phyloP scores from a whole-genome alignment of 2,329 filamentous ascomycete species.

The Aphanoascus verrucosus region DNA sequence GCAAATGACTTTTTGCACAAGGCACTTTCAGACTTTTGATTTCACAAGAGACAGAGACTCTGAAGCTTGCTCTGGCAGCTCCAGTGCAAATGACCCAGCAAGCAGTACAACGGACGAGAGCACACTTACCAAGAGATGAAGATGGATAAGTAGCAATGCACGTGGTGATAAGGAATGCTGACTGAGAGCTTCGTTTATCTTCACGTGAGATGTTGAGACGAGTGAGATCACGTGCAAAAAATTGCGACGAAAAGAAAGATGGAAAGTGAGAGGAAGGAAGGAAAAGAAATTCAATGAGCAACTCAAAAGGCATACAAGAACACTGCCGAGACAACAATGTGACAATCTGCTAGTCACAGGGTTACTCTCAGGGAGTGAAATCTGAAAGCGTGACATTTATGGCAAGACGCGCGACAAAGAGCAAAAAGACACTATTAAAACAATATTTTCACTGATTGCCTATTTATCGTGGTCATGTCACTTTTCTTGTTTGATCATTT shows the following conservation, averaged over 20 bases:
- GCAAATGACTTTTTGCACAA: background rate
- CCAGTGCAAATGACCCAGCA: background rate
- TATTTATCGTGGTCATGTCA: constrained; percentile 1
- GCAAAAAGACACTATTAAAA: background rate
- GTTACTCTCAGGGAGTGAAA: background rate
- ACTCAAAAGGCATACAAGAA: background rate
- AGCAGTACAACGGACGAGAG: background rate
- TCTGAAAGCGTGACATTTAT: too few species aligned
- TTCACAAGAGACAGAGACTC: background rate
- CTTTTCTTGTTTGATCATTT: constrained; percentile 9
- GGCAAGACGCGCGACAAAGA: background rate
- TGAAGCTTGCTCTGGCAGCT: constrained; percentile 2
- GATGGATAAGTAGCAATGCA: constrained; percentile 1
- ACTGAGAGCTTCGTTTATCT: background rate
- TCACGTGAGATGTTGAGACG: background rate
- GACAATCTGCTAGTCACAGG: background rate
- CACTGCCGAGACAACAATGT: background rate
- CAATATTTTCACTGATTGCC: constrained; percentile 7
- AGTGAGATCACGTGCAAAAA: background rate
- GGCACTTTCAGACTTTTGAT: background rate
- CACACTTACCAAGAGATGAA: constrained; percentile 3
- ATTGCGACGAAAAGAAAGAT: background rate
- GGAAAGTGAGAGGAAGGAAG: background rate
- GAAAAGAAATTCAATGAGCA: background rate
- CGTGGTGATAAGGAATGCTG: constrained; percentile 7